phyloP scores from a whole-genome alignment of 331 rosid genomes.

The Acacia concinna region DNA sequence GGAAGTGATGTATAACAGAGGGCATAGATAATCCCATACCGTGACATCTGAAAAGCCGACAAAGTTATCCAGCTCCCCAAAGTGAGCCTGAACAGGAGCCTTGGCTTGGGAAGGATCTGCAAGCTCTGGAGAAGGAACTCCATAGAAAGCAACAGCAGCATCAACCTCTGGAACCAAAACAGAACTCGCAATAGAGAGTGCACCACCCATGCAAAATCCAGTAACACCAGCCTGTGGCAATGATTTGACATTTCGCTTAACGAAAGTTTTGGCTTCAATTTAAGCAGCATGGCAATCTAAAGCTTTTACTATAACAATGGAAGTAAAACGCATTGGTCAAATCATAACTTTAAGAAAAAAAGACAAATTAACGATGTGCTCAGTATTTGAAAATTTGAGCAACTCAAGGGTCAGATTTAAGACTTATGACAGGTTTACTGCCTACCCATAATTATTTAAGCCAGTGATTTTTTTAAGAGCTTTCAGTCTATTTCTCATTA shows the following conservation, averaged over 20 bases:
- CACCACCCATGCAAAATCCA: slow-evolving; percentile 99
- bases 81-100: slow-evolving; percentile 94
- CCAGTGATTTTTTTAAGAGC: neutral
- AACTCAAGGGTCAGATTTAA: neutral
- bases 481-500: neutral
- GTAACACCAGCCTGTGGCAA: slow-evolving; percentile 79
- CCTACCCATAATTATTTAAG: neutral
- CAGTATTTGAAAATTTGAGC: neutral
- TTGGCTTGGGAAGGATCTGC: slow-evolving; percentile 91
- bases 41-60: slow-evolving; percentile 92
- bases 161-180: slow-evolving; percentile 80
- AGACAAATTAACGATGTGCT: neutral
- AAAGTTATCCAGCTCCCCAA: slow-evolving; percentile 83
- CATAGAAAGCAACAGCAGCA: slow-evolving; percentile 92
- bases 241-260: slow-evolving; percentile 22
- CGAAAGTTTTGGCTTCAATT: neutral
- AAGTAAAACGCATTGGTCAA: neutral
- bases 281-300: neutral
- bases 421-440: neutral
- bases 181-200: slow-evolving; percentile 93
- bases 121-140: slow-evolving; percentile 82
- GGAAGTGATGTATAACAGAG: neutral
- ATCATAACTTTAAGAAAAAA: neutral
- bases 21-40: slow-evolving; percentile 47
- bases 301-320: neutral